Conservation (phyloP, 371 early-diverging fungal species). For the Mucor indicus region DNA sequence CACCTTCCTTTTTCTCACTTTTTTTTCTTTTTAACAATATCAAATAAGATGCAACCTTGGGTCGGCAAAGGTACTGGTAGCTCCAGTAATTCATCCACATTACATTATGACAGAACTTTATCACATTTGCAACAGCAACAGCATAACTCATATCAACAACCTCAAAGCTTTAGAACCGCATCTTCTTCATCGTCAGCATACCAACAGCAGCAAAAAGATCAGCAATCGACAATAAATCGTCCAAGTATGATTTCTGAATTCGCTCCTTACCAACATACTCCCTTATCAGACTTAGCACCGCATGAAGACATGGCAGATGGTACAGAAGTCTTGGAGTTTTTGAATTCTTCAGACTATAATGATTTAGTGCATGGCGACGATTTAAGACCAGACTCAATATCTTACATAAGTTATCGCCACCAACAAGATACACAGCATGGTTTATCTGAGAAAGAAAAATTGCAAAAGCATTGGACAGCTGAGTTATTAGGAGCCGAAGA, state of each 20-base stretch:
- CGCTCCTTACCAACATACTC: neutral
- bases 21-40: neutral
- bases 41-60: slow-evolving; percentile 20
- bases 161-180: neutral
- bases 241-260: neutral
- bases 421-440: slow-evolving; percentile 34
- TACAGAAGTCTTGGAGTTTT: slow-evolving; percentile 24
- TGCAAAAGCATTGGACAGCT: slow-evolving; percentile 5
- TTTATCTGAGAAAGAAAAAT: slow-evolving; percentile 22
- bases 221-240: neutral
- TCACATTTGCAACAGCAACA: slow-evolving; percentile 1
- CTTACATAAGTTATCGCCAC: slow-evolving; percentile 28
- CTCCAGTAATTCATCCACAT: neutral
- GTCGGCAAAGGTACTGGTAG: slow-evolving; percentile 7
- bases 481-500: slow-evolving; percentile 29
- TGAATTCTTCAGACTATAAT: slow-evolving; percentile 28
- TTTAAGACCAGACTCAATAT: slow-evolving; percentile 20
- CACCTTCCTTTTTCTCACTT: neutral
- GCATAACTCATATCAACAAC: neutral
- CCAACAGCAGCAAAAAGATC: neutral
- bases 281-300: too few species aligned
- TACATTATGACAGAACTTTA: slow-evolving; percentile 14
- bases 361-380: slow-evolving; percentile 35
- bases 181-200: neutral
- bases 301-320: slow-evolving; percentile 17